Evolutionary conservation across 768 basidiomycete genomes (phyloP), one percentile per base, ranked within the genome.

Genomic region (Lactarius pseudohatsudake): DNA sequence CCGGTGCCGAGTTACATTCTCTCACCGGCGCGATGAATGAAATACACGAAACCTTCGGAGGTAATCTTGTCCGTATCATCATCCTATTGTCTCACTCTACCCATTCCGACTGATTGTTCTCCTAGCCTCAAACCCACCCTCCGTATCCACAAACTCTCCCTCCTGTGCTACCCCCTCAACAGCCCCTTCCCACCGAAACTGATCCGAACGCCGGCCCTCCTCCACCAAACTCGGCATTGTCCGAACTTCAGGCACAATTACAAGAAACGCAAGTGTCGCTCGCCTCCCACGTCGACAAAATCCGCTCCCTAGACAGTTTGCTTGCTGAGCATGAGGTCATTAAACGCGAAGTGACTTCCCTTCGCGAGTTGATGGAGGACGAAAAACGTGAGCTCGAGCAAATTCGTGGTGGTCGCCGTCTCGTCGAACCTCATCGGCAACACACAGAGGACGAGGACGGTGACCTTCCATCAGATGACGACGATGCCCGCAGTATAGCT

Each of bases 41-140:
- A n/a, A 92, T 98, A 54, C 89, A 93, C 66, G 94, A 97, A 71
- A 94, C 92, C 0, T 80, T 99, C 6, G 90, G 91, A 40, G 96
- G 96, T 2, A 83, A 85, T 41, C 71, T 91, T 73, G 94, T 95
- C 64, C 47, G 68, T 68, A 89, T 82, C 34, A 11, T 28, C 20
- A 2, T 56, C 45, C 16, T 50, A 38, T 50, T 11, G 32, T 18
- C 41, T 18, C 26, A 26, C 5, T 45, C 30, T 45, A 26, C 54
- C 26, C 0, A 56, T 60, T 28, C 36, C 57, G 41, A 70, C 22
- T 34, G 13, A 47, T 20, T n/a, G 30, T 28, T 36, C 45, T 16
- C 38, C 26, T 73, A 90, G 89, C 87, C 89, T 55, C 74, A 81
- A 5, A 86, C 80, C 68, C 73, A 86, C 20, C 85, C 87, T 3